phyloP scores from a whole-genome alignment of 2,329 filamentous ascomycete species.

The Mariannaea elegans region DNA sequence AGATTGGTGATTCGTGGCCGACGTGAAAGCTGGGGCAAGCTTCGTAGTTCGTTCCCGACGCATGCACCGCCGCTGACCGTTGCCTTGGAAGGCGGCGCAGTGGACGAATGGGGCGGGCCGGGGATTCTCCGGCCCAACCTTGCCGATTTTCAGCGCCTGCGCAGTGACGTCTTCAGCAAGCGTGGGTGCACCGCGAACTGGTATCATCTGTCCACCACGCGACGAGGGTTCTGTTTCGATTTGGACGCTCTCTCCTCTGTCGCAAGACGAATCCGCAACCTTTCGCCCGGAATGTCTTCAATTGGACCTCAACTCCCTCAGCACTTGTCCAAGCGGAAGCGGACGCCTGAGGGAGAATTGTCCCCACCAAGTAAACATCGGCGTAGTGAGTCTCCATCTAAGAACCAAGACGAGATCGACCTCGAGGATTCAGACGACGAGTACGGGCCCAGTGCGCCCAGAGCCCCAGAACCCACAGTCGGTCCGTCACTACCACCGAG shows the following conservation, averaged over 20 bases:
- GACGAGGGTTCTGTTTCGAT: conserved; percentile 16
- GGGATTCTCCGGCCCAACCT: conserved; percentile 38
- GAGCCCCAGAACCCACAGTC: conserved; percentile 27
- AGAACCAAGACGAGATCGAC: conserved; percentile 60
- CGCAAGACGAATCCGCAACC: conserved; percentile 5
- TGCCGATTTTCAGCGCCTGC: conserved; percentile 12
- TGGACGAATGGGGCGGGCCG: conserved; percentile 35
- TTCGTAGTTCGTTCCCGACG: conserved; percentile 33
- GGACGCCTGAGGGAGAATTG: conserved; percentile 50
- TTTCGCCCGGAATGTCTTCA: conserved; percentile 63
- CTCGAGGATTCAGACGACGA: conserved; percentile 54
- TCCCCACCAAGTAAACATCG: conserved; percentile 55
- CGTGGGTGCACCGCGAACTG: conserved; percentile 8
- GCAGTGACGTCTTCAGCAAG: conserved; percentile 38
- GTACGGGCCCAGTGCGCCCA: conserved; percentile 50
- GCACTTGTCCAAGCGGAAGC: conserved; percentile 71
- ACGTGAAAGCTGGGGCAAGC: conserved; percentile 36
- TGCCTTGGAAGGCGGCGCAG: conserved; percentile 30
- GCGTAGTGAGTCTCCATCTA: conserved; percentile 39
- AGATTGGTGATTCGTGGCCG: conserved; percentile 22
- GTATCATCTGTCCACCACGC: conserved; percentile 11
- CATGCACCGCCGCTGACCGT: conserved; percentile 32
- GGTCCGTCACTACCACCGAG: conserved; percentile 35
- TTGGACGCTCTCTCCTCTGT: background rate
- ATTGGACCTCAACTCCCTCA: conserved; percentile 77